Percentiles rank a stretch among this genome's conserved stretches.
Conservation (phyloP, 371 early-diverging fungal species). For the Mucor mucedo region DNA sequence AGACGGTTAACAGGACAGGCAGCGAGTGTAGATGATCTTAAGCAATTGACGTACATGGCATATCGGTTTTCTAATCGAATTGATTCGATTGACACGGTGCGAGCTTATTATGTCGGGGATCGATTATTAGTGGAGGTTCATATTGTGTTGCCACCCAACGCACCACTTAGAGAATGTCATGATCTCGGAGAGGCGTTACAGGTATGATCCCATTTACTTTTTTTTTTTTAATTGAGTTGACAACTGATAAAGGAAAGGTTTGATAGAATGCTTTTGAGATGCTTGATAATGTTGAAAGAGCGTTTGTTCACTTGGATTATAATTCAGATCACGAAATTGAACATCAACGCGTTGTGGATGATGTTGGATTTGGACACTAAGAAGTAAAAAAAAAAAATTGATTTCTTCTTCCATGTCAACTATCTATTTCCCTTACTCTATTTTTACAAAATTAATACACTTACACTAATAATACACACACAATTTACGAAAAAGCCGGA, state of each 20-base stretch:
- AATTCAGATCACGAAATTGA: conserved; percentile 69
- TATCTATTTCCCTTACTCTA: too few species aligned
- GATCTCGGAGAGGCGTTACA: conserved; percentile 84
- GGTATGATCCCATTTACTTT: neutral
- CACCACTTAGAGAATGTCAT: conserved; percentile 73
- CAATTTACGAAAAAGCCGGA: too few species aligned
- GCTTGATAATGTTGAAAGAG: conserved; percentile 75
- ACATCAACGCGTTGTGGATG: conserved; percentile 45
- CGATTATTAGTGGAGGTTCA: conserved; percentile 77
- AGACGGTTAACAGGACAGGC: conserved; percentile 62
- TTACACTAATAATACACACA: too few species aligned
- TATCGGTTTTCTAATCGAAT: conserved; percentile 62
- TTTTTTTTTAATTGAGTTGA: neutral
- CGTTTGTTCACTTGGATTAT: conserved; percentile 84
- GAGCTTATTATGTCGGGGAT: conserved; percentile 64
- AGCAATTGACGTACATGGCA: conserved; percentile 68
- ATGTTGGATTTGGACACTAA: conserved; percentile 25
- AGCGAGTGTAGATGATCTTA: conserved; percentile 58
- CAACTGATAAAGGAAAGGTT: neutral
- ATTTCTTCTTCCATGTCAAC: too few species aligned
- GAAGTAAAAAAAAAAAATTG: neutral
- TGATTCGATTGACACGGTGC: conserved; percentile 64
- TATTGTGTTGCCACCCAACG: conserved; percentile 77
- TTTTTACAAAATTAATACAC: too few species aligned
- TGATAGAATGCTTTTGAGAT: conserved; percentile 64